phyloP scores from a whole-genome alignment of 805 yeast genomes.

The Yarrowia deformans region DNA sequence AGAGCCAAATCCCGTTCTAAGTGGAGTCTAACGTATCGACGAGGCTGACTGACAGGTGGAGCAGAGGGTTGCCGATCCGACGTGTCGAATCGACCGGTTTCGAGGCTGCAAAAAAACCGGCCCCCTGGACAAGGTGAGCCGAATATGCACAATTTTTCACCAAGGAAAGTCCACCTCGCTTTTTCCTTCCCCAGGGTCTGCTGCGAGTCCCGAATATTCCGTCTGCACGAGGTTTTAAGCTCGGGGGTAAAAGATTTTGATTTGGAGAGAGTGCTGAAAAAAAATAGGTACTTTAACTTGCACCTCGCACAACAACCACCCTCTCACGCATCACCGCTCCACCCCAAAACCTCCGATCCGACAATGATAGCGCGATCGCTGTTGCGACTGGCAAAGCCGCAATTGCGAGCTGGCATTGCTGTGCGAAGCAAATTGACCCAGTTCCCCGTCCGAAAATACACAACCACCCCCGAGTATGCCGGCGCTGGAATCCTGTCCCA shows the following conservation, averaged over 20 bases:
- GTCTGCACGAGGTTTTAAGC: constrained; percentile 25
- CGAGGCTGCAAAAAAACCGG: background rate
- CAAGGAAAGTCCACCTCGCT: constrained; percentile 3
- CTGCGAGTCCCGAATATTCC: background rate
- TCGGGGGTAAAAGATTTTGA: constrained; percentile 30
- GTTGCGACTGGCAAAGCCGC: constrained; percentile 39
- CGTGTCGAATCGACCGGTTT: background rate
- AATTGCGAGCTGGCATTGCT: constrained; percentile 35
- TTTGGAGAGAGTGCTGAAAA: constrained; percentile 4
- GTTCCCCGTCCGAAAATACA: constrained; percentile 16
- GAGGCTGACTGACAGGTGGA: background rate
- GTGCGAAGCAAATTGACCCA: no score
- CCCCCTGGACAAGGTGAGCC: background rate
- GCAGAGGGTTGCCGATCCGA: background rate
- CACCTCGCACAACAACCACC: constrained; percentile 16
- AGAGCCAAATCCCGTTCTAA: constrained; percentile 12
- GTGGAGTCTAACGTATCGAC: constrained; percentile 17
- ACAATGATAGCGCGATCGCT: constrained; percentile 39
- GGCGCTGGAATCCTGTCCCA: constrained; percentile 53
- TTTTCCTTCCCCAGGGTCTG: constrained; percentile 21
- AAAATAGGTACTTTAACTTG: constrained; percentile 28
- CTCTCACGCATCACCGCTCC: background rate
- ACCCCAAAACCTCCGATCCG: background rate
- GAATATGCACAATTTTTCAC: background rate
- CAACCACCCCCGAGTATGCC: constrained; percentile 45